These are phyloP conservation scores for Aspergillus vadensis DNA, from an alignment of 2,329 filamentous ascomycete species.

Conservation along the genomic window DNA sequence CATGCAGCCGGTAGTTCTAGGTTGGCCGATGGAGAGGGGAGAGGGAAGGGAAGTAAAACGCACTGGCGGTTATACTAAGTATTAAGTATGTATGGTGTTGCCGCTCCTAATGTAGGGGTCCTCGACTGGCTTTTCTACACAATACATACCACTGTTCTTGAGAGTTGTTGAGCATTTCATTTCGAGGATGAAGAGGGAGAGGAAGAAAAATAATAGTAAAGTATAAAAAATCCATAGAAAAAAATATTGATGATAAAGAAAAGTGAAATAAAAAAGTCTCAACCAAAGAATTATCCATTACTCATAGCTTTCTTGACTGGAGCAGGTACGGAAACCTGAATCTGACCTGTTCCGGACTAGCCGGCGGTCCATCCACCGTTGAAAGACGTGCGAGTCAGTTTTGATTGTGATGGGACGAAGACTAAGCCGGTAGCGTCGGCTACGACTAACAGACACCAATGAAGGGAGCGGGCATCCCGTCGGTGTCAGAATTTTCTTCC, in stretches of 20 bases:
- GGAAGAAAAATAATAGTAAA: too few species aligned
- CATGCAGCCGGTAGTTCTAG: neutral
- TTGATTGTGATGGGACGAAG: conserved; percentile 14
- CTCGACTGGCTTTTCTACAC: too few species aligned
- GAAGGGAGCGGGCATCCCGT: neutral
- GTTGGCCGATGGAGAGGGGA: neutral
- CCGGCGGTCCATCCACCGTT: neutral
- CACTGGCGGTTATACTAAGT: neutral
- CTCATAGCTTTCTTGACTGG: neutral
- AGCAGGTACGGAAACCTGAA: neutral
- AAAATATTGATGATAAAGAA: too few species aligned
- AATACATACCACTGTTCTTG: too few species aligned
- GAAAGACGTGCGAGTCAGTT: conserved; percentile 14
- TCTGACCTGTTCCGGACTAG: neutral
- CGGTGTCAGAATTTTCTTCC: neutral
- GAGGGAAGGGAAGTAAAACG: neutral
- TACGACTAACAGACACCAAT: neutral
- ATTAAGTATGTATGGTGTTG: too few species aligned
- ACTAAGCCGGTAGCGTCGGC: conserved; percentile 5
- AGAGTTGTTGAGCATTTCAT: too few species aligned
- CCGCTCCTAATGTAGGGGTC: too few species aligned
- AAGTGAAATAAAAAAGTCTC: too few species aligned
- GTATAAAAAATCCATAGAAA: too few species aligned
- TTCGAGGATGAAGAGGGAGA: too few species aligned
- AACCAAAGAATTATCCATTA: neutral